Percentiles rank a stretch among this genome's conserved stretches.
Evolutionary conservation across 306 rosid genomes (phyloP).

Genomic region (Prunus salicina): DNA sequence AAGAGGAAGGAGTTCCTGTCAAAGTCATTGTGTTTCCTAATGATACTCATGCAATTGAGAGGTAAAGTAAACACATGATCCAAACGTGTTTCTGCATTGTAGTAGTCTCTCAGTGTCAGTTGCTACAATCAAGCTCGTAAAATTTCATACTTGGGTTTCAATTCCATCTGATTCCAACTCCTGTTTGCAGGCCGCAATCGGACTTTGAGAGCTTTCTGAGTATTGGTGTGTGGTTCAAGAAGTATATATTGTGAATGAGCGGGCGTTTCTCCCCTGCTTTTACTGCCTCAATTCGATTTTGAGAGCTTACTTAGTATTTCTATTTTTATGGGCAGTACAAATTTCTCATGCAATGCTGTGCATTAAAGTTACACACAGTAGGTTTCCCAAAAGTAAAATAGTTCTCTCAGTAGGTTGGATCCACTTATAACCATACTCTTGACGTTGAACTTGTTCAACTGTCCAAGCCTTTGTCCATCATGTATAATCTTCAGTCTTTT

Average conservation of each 20-base stretch:
- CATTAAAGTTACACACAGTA: background rate
- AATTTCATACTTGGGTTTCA: background rate
- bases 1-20: constrained; percentile 66
- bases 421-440: no score
- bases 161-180: background rate
- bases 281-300: background rate
- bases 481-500: no score
- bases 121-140: background rate
- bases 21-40: constrained; percentile 76
- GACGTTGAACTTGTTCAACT: no score
- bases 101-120: background rate
- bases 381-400: no score
- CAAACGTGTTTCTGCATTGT: constrained; percentile 3
- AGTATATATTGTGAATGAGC: constrained; percentile 58
- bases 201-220: constrained; percentile 86
- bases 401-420: no score
- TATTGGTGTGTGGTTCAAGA: constrained; percentile 84
- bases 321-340: constrained; percentile 5
- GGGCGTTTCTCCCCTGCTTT: background rate
- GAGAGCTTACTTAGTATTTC: constrained; percentile 71
- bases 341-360: background rate
- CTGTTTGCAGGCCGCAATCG: constrained; percentile 67
- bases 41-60: constrained; percentile 71
- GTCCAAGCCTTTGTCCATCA: no score
- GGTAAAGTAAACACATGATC: constrained; percentile 54